Base-by-base conservation (phyloP, 2,329 filamentous ascomycete genomes). In the Aphanoascus verrucosus region DNA sequence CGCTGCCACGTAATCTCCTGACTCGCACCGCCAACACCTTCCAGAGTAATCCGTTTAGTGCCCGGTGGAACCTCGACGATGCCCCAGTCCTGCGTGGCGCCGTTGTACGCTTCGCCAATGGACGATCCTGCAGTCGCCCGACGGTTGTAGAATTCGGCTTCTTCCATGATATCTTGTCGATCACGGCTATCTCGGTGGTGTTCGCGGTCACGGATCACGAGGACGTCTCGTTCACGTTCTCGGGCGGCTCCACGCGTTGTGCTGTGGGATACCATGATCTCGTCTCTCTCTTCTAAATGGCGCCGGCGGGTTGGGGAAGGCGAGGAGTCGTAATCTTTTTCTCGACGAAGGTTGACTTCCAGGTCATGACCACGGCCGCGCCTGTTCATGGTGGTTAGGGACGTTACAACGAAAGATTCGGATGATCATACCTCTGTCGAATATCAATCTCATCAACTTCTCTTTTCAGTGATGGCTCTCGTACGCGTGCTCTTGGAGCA, bases 51-150 rank as follows among this genome's bases (percentile, higher is more conserved):
- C 40, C 84, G 80, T 70, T 87, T 84, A 0, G 87, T 91, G 55
- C 88, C 88, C 0, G 88, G 86, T 1, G 87, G 88, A 38, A 94
- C 84, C 68, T 94, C 88, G 37, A 94, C 78, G 57, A 94, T 85
- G 52, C 81, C 78, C 87, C 88, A 94, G 63, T 81, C 85, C 58
- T 80, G 82, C 35, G 85, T 88, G 15, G 81, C 82, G 50, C 86
- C 86, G 61, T 85, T 80, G 66, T 78, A 82, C 19, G 84, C 86
- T 68, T 91, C 87, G 50, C 85, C 85, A 63, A 83, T 78, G 57
- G 80, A 80, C 17, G 80, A 82, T 31, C 85, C 80, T 12, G 86
- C 83, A 41, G 81, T 75, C 34, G 79, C 80, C 64, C 86, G 86
- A 41, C 84, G 80, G 44, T 82, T 78, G 67, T 84, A 83, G 60